Evolutionary conservation across 1,284 basidiomycete genomes (phyloP).

Genomic region (Pyrrhoderma lamaoense): DNA sequence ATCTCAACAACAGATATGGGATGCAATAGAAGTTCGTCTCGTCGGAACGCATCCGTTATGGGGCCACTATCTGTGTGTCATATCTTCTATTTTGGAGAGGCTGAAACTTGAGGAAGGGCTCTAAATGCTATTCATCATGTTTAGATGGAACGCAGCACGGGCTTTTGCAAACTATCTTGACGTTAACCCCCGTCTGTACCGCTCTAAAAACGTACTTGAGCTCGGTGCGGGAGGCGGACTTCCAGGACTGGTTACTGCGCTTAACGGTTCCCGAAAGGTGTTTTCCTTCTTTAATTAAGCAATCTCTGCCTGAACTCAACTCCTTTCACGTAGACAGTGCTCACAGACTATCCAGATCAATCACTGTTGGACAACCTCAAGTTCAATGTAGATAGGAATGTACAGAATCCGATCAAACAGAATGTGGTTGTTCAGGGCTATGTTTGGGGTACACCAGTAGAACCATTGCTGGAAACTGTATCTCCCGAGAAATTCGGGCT

Average conservation of each 20-base stretch:
- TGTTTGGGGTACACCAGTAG: constrained; percentile 77
- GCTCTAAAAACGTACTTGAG: constrained; percentile 60
- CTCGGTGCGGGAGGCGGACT: constrained; percentile 91
- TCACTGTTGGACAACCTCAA: constrained; percentile 73
- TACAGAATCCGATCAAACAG: constrained; percentile 27
- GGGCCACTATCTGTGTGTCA: constrained; percentile 79
- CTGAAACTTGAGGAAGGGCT: not conserved
- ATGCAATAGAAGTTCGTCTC: constrained; percentile 57
- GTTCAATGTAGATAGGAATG: constrained; percentile 62
- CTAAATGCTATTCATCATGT: not conserved
- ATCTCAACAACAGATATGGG: constrained; percentile 28
- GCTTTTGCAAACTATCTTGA: constrained; percentile 73
- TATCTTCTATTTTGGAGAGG: not conserved
- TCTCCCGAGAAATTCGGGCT: constrained; percentile 51
- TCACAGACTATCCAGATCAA: constrained; percentile 91
- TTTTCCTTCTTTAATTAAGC: constrained; percentile 20
- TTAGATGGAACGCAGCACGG: constrained; percentile 81
- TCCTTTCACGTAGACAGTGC: constrained; percentile 47
- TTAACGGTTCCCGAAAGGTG: constrained; percentile 60
- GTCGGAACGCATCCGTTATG: constrained; percentile 88
- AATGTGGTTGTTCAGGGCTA: constrained; percentile 66
- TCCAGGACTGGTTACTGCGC: constrained; percentile 69
- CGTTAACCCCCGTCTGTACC: constrained; percentile 39
- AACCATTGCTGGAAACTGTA: constrained; percentile 34
- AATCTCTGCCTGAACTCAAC: too few relatives aligned